Percentiles rank a stretch among this genome's conserved stretches.
Evolutionary conservation across 2,329 filamentous ascomycete species (phyloP).

Genomic region (Cladosporium sp.): DNA sequence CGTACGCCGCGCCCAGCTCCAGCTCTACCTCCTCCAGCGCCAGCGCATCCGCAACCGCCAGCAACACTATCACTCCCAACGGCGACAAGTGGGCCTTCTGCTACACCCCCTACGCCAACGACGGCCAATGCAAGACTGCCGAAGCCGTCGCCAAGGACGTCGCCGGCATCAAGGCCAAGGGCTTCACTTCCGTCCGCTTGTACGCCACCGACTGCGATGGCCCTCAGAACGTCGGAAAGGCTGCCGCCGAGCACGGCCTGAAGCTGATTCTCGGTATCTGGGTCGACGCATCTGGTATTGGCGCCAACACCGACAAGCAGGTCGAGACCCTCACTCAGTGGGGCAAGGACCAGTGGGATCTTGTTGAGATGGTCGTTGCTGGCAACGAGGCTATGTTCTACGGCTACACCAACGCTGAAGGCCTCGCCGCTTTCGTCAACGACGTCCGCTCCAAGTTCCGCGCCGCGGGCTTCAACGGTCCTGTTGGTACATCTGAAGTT

Average conservation of each 20-base stretch:
- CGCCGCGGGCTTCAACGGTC: constrained; percentile 62
- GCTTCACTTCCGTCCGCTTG: constrained; percentile 70
- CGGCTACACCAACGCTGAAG: constrained; percentile 62
- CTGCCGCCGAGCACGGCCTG: constrained; percentile 66
- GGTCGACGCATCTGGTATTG: constrained; percentile 65
- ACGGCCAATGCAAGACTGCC: constrained; percentile 47
- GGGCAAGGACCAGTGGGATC: constrained; percentile 71
- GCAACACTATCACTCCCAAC: constrained; percentile 36
- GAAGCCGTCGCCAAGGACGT: constrained; percentile 45
- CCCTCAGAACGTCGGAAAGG: constrained; percentile 72
- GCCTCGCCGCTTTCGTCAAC: constrained; percentile 71
- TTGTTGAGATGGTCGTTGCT: constrained; percentile 78
- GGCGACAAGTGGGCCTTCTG: constrained; percentile 52
- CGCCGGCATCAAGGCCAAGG: constrained; percentile 45
- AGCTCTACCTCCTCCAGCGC: constrained; percentile 10
- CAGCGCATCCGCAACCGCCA: constrained; percentile 6
- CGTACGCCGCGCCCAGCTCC: constrained; percentile 23
- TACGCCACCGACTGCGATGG: constrained; percentile 92
- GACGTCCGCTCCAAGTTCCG: constrained; percentile 65
- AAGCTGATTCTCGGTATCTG: constrained; percentile 87
- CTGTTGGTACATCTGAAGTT: constrained; percentile 83
- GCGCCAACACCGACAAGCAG: constrained; percentile 65
- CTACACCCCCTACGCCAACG: constrained; percentile 51
- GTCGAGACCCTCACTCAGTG: constrained; percentile 71
- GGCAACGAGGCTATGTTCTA: constrained; percentile 91